Conservation (phyloP, 345 rosid genomes). For the Cardiospermum halicacabum region DNA sequence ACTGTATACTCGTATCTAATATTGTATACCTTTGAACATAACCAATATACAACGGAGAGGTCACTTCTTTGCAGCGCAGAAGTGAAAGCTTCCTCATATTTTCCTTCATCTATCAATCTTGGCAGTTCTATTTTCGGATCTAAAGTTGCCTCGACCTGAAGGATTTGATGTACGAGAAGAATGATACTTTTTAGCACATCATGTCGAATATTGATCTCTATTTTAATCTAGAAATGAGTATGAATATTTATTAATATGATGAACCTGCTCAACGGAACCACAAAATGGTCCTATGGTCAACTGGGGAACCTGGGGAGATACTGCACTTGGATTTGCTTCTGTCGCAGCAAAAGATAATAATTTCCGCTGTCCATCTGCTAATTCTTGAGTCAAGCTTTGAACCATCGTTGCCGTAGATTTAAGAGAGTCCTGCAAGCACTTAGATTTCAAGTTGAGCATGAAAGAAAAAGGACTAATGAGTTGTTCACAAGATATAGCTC, state of each 20-base stretch:
- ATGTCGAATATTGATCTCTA: neutral
- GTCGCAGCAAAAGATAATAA: slow-evolving; percentile 62
- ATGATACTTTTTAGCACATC: neutral
- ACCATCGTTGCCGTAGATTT: slow-evolving; percentile 66
- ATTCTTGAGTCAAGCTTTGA: slow-evolving; percentile 65
- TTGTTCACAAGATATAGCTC: neutral
- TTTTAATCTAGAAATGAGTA: neutral
- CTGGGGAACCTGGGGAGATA: slow-evolving; percentile 48
- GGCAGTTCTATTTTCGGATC: slow-evolving; percentile 74
- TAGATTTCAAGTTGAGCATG: neutral
- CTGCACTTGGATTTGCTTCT: slow-evolving; percentile 54
- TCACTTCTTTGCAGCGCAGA: slow-evolving; percentile 78
- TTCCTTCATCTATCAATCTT: slow-evolving; percentile 57
- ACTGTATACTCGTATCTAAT: neutral
- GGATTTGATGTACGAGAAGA: neutral
- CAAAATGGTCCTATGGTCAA: slow-evolving; percentile 62
- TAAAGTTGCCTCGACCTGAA: slow-evolving; percentile 58
- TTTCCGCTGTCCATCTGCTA: slow-evolving; percentile 75
- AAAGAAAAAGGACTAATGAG: neutral
- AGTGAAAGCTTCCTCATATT: slow-evolving; percentile 80
- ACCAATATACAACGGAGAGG: slow-evolving; percentile 75
- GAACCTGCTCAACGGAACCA: slow-evolving; percentile 62
- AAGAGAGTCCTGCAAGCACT: slow-evolving; percentile 59
- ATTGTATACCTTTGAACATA: slow-evolving; percentile 71
- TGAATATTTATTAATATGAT: slow-evolving; percentile 6